phyloP scores from a whole-genome alignment of 1,139 yeast genomes.

The Lodderomyces parapsilosis region DNA sequence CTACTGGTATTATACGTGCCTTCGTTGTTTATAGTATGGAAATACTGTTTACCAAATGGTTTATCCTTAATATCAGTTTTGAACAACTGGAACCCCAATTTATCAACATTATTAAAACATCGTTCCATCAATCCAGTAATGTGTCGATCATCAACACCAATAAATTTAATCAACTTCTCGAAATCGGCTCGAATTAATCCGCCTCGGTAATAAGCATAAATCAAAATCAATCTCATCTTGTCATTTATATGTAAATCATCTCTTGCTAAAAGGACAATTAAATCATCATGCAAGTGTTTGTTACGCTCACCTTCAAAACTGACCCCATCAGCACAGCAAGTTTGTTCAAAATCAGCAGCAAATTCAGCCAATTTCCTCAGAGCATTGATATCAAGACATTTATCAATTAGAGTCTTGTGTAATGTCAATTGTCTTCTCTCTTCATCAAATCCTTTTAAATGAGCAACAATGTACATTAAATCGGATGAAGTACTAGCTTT shows the following conservation, averaged over 20 bases:
- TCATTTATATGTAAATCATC: constrained; percentile 55
- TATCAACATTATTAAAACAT: constrained; percentile 63
- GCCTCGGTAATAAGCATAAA: constrained; percentile 80
- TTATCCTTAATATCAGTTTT: constrained; percentile 47
- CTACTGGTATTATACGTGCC: constrained; percentile 73
- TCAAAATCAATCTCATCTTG: constrained; percentile 71
- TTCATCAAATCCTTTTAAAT: constrained; percentile 64
- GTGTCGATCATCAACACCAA: constrained; percentile 61
- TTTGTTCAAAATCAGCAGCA: constrained; percentile 72
- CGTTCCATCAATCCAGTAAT: constrained; percentile 43
- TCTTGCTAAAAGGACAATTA: constrained; percentile 58
- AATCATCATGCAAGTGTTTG: constrained; percentile 63
- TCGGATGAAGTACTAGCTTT: constrained; percentile 62
- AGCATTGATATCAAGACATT: constrained; percentile 52
- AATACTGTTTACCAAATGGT: constrained; percentile 43
- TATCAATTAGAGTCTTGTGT: constrained; percentile 61
- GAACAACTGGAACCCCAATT: constrained; percentile 65
- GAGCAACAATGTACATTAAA: constrained; percentile 64
- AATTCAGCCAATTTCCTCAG: constrained; percentile 56
- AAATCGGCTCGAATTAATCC: constrained; percentile 80
- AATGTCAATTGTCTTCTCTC: constrained; percentile 60
- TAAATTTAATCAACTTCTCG: constrained; percentile 65
- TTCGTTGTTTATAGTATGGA: constrained; percentile 66
- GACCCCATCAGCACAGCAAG: constrained; percentile 70
- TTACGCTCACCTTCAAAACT: constrained; percentile 68